These are phyloP conservation scores for Stramenopiles sp. DNA, from an alignment of 352 stramenopile genomes.

Conservation along the genomic window DNA sequence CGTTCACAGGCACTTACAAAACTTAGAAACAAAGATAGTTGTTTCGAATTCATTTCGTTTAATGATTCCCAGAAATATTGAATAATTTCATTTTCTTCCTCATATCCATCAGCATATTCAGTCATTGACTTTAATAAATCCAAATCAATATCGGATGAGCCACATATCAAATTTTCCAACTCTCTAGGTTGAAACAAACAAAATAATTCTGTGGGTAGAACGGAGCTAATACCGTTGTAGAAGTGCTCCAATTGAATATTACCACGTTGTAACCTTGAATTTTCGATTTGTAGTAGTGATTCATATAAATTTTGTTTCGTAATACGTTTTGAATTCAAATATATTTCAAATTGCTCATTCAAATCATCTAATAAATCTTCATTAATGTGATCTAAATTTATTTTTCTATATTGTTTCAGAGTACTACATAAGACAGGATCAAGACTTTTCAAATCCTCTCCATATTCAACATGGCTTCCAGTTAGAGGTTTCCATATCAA, in stretches of 20 bases:
- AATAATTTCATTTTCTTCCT: not conserved
- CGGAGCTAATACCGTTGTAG: not conserved
- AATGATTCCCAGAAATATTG: not conserved
- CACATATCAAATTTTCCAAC: not conserved
- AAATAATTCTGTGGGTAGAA: not conserved
- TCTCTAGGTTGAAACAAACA: not conserved
- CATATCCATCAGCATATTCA: not conserved
- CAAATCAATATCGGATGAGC: not conserved
- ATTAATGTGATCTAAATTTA: not conserved
- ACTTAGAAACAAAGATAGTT: not conserved
- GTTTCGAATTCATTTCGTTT: not conserved
- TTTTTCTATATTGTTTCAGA: no score
- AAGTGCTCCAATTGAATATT: not conserved
- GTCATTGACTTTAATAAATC: not conserved
- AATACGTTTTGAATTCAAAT: no score
- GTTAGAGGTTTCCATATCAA: not conserved
- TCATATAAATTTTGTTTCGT: not conserved
- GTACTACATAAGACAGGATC: no score
- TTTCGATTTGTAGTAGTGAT: not conserved
- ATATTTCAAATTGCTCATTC: not conserved
- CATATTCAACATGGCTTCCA: not conserved
- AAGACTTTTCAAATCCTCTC: not conserved
- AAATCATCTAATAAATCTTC: not conserved
- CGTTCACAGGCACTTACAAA: not conserved
- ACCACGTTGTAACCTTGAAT: not conserved